Percentiles rank a stretch among this genome's conserved stretches.
phyloP scores from a whole-genome alignment of 441 rosid genomes.

The Euphorbia schlechtendalii region DNA sequence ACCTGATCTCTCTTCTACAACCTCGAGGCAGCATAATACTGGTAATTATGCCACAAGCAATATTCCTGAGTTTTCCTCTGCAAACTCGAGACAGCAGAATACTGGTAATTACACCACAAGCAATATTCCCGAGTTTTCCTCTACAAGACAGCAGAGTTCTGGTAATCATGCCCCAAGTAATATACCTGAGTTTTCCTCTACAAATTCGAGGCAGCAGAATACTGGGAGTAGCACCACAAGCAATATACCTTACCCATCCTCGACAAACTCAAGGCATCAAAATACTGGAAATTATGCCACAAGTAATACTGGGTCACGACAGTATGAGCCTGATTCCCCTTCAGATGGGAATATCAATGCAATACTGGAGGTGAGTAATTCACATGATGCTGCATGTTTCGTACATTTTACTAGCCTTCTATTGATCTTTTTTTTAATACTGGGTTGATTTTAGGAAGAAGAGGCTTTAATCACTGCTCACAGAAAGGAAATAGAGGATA shows the following conservation, averaged over 20 bases:
- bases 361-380: slow-evolving; percentile 67
- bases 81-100: slow-evolving; percentile 40
- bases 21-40: slow-evolving; percentile 37
- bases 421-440: no score
- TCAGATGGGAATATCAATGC: slow-evolving; percentile 72
- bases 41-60: slow-evolving; percentile 31
- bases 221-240: slow-evolving; percentile 31
- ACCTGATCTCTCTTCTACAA: slow-evolving; percentile 41
- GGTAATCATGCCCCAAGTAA: slow-evolving; percentile 35
- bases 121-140: slow-evolving; percentile 41
- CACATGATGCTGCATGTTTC: background rate
- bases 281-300: no score
- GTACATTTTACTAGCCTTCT: background rate
- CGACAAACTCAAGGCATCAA: slow-evolving; percentile 39
- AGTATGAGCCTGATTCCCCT: slow-evolving; percentile 45
- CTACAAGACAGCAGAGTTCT: slow-evolving; percentile 36
- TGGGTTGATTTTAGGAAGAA: slow-evolving; percentile 57
- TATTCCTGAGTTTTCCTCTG: slow-evolving; percentile 38
- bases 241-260: slow-evolving; percentile 41
- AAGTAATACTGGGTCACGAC: slow-evolving; percentile 38
- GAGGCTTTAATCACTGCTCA: slow-evolving; percentile 89
- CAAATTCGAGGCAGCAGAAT: slow-evolving; percentile 40
- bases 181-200: slow-evolving; percentile 39
- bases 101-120: slow-evolving; percentile 30
- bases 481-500: slow-evolving; percentile 98